Evolutionary conservation across 192 early-diverging fungal species (phyloP), one percentile per base, ranked within the genome.

Genomic region (Gryganskiella cystojenkinii): DNA sequence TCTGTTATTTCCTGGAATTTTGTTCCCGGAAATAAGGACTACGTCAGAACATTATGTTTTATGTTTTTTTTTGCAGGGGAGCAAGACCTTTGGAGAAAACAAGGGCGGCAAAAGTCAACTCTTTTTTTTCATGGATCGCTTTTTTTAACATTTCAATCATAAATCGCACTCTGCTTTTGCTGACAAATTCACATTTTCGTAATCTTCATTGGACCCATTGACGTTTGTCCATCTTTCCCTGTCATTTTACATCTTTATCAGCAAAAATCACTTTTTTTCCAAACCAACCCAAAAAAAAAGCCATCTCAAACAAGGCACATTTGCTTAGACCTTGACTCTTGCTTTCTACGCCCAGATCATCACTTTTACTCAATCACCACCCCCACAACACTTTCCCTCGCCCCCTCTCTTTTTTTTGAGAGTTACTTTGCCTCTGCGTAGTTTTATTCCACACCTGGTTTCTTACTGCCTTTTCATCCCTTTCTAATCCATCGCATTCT

Each of bases 151-250:
- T 22, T 61, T 44, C 56, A 43, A 24, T 20, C 49, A 51, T 20
- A 51, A 22, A 7, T 24, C 25, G 49, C 20, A 24, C 9, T n/a
- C n/a, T n/a, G n/a, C n/a, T n/a, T n/a, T n/a, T 31, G 52, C 33
- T 25, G 30, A 31, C 30, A 31, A 17, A 25, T 17, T n/a, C n/a
- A n/a, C n/a, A n/a, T n/a, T n/a, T n/a, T n/a, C n/a, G n/a, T n/a
- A n/a, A n/a, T n/a, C 25, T 49, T 31, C n/a, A 14, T 3, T 34
- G 15, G 20, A 28, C 14, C 19, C 45, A 62, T 4, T 51, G 1
- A 27, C 30, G 9, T 64, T 64, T 54, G 22, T 33, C 35, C 13
- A 27, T 45, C 8, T 58, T 67, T 67, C 58, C 58, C 22, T 52
- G 33, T 31, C 34, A 10, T 4, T 25, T 40, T 5, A 30, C 9